phyloP scores from a whole-genome alignment of 2,329 filamentous ascomycete species.

The Penicillium concentricum region DNA sequence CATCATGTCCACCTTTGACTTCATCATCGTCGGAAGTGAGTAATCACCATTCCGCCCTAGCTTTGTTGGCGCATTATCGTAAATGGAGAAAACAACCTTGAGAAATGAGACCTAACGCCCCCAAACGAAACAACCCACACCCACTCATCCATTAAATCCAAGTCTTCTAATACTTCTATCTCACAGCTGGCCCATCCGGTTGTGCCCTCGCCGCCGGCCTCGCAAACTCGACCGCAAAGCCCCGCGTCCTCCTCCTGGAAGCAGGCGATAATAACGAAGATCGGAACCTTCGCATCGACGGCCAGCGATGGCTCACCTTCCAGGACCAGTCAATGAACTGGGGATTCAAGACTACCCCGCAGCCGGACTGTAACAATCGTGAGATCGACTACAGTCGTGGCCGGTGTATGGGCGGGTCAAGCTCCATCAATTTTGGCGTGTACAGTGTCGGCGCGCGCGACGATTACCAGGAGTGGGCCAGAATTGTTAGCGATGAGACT shows the following conservation, averaged over 20 bases:
- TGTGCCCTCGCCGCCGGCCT: conserved; percentile 55
- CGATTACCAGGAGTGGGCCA: conserved; percentile 24
- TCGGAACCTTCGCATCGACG: conserved; percentile 48
- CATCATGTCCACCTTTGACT: conserved; percentile 18
- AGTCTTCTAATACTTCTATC: background rate
- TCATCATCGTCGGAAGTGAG: conserved; percentile 20
- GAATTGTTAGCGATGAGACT: conserved; percentile 15
- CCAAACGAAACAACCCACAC: background rate
- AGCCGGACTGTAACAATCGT: conserved; percentile 36
- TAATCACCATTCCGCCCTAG: background rate
- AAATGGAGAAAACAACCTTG: background rate
- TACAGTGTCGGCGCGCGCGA: conserved; percentile 22
- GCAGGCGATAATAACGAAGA: conserved; percentile 54
- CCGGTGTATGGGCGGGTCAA: conserved; percentile 19
- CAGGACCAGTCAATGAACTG: conserved; percentile 52
- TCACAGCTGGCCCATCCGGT: conserved; percentile 52
- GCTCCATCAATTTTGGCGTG: conserved; percentile 22
- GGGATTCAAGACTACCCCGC: conserved; percentile 51
- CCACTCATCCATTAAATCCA: background rate
- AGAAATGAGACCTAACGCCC: background rate
- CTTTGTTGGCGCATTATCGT: background rate
- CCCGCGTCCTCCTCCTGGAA: conserved; percentile 59
- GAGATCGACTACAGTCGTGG: conserved; percentile 22
- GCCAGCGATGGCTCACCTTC: conserved; percentile 54
- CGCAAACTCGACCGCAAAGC: conserved; percentile 47